A percentile compares a stretch with the other conserved stretches of the same genome.
These are phyloP conservation scores for Ascoidea rubescens DNA, from an alignment of 805 yeast species.

Conservation along the genomic window DNA sequence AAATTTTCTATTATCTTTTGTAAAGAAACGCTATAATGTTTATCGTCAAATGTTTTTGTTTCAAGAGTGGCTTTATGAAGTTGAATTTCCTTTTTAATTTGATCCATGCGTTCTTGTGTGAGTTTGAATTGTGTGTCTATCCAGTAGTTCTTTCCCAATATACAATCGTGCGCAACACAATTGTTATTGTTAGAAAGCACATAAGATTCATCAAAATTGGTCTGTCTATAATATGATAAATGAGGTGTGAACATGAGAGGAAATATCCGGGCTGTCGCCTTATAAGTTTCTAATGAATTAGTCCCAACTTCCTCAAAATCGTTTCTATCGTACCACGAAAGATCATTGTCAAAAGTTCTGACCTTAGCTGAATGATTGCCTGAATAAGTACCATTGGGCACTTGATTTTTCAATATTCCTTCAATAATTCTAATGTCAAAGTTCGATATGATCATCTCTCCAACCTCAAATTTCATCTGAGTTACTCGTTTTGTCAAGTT, in stretches of 20 bases:
- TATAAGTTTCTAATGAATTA: slow-evolving; percentile 21
- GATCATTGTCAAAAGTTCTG: slow-evolving; percentile 37
- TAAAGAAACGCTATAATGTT: slow-evolving; percentile 6
- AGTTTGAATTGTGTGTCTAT: slow-evolving; percentile 12
- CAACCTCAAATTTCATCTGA: slow-evolving; percentile 50
- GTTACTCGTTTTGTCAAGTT: slow-evolving; percentile 30
- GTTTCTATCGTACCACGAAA: slow-evolving; percentile 44
- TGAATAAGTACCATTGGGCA: slow-evolving; percentile 9
- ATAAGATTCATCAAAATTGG: slow-evolving; percentile 27
- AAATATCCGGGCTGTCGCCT: slow-evolving; percentile 30
- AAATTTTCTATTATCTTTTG: slow-evolving; percentile 2
- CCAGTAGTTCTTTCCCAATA: slow-evolving; percentile 17
- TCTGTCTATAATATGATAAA: slow-evolving; percentile 56
- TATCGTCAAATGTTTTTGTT: not conserved
- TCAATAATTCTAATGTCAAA: slow-evolving; percentile 47
- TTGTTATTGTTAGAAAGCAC: slow-evolving; percentile 16
- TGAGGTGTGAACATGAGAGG: slow-evolving; percentile 60
- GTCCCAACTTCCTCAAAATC: slow-evolving; percentile 48
- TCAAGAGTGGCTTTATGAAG: not conserved
- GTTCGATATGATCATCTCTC: slow-evolving; percentile 40
- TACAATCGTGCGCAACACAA: slow-evolving; percentile 56
- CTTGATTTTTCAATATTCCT: slow-evolving; percentile 27
- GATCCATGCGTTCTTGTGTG: slow-evolving; percentile 12
- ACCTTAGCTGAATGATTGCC: slow-evolving; percentile 10
- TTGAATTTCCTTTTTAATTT: slow-evolving; percentile 2